Evolutionary conservation across 768 basidiomycete genomes (phyloP), one percentile per base, ranked within the genome.

Genomic region (Kwoniella sp.): DNA sequence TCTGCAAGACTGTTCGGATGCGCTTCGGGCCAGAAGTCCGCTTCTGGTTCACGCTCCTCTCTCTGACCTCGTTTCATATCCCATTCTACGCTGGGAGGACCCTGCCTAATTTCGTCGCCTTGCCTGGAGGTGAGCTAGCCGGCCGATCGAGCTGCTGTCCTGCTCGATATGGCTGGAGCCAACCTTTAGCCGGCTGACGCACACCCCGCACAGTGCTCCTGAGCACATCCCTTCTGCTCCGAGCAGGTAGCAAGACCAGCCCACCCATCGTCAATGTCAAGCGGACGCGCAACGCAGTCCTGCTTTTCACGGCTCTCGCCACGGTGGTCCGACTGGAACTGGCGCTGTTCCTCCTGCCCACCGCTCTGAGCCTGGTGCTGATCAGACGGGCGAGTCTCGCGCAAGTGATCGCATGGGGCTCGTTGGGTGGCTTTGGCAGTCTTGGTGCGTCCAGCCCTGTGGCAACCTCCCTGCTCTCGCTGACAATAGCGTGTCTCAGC

Each of bases 81-180:
- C 84, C 84, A 6, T 99, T 89, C 71, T 98, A 89, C 85, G 88
- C 90, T 79, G 84, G 90, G 2, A 77, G 95, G 47, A 95, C 93
- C 0, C 74, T 98, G 6, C 93, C 95, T 1, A 99, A 98, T 71
- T 93, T 90, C 84, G 84, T 91, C 56, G 90, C 90, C 3, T 75
- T 91, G 15, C 77, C 86, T 2, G 82, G 84, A 38, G 87, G 90
- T 92, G 27, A 53, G 66, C 46, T n/a, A n/a, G n/a, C n/a, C n/a
- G n/a, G n/a, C n/a, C n/a, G n/a, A n/a, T n/a, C n/a, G n/a, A n/a
- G n/a, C n/a, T n/a, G n/a, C n/a, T n/a, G n/a, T n/a, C n/a, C n/a
- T n/a, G n/a, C n/a, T n/a, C n/a, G n/a, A n/a, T n/a, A n/a, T n/a
- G n/a, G n/a, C n/a, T n/a, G n/a, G n/a, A n/a, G n/a, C n/a, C n/a